A percentile compares a stretch with the other conserved stretches of the same genome.
These are phyloP conservation scores for Bruguiera hainesii DNA, from an alignment of 441 rosid species.

Conservation along the genomic window DNA sequence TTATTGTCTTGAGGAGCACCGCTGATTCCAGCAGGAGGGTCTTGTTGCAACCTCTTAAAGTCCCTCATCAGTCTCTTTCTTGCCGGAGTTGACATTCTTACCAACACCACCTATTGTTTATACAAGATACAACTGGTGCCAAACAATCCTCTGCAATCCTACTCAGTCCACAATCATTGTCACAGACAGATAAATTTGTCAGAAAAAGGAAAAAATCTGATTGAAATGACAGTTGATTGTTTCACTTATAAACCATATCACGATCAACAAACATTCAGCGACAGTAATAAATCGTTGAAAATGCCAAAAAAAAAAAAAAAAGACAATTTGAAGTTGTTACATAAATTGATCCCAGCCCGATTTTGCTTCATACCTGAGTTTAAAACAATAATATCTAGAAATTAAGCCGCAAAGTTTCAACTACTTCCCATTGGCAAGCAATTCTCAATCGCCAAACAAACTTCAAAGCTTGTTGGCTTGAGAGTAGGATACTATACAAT, in stretches of 20 bases:
- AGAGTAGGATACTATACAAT: neutral
- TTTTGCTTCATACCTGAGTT: neutral
- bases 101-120: neutral
- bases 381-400: neutral
- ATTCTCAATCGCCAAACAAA: no score
- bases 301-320: neutral
- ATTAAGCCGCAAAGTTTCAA: neutral
- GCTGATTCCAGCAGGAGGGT: slow-evolving; percentile 76
- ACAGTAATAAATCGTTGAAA: neutral
- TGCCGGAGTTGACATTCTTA: slow-evolving; percentile 65
- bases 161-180: neutral
- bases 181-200: no score
- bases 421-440: neutral
- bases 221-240: neutral
- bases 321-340: neutral
- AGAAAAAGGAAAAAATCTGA: no score
- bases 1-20: slow-evolving; percentile 82
- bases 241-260: neutral
- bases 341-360: neutral
- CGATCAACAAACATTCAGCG: neutral
- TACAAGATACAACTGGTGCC: neutral
- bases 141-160: neutral
- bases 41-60: slow-evolving; percentile 81
- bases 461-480: no score
- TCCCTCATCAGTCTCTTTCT: slow-evolving; percentile 86